phyloP scores from a whole-genome alignment of 2,329 filamentous ascomycete species.

The Stagonosporopsis vannaccii region DNA sequence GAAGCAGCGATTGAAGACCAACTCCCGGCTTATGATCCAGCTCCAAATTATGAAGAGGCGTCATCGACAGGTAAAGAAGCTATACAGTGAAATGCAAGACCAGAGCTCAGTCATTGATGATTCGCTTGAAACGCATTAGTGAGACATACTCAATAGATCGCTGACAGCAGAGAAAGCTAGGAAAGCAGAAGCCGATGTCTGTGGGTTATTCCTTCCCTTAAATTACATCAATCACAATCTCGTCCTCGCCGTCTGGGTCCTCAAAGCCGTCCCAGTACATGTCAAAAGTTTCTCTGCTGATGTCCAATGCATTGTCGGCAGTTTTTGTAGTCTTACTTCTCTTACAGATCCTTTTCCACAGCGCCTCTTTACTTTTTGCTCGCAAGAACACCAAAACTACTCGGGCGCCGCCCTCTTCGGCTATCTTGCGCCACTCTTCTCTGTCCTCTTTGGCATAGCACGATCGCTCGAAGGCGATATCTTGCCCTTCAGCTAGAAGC shows the following conservation, averaged over 20 bases:
- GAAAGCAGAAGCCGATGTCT: no score
- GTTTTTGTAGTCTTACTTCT: slow-evolving; percentile 10
- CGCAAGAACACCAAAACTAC: slow-evolving; percentile 19
- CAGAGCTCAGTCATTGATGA: no score
- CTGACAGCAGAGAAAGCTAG: no score
- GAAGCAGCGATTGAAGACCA: not conserved
- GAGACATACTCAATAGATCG: no score
- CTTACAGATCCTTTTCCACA: slow-evolving; percentile 18
- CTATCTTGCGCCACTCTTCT: slow-evolving; percentile 10
- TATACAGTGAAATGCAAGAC: not conserved
- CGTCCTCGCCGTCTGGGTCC: slow-evolving; percentile 15
- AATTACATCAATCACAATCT: slow-evolving; percentile 13
- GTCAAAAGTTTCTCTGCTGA: slow-evolving; percentile 17
- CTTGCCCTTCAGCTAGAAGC: slow-evolving; percentile 5
- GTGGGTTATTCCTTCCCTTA: not conserved
- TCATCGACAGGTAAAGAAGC: not conserved
- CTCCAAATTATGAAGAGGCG: not conserved
- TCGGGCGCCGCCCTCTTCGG: slow-evolving; percentile 10
- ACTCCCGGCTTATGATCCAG: not conserved
- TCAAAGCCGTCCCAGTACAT: slow-evolving; percentile 23
- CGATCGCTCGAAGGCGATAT: slow-evolving; percentile 19
- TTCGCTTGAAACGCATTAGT: no score
- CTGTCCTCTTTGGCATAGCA: slow-evolving; percentile 24
- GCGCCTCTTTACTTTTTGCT: slow-evolving; percentile 11
- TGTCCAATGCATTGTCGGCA: slow-evolving; percentile 18